phyloP scores from a whole-genome alignment of 805 yeast genomes.

The Saturnispora besseyi region DNA sequence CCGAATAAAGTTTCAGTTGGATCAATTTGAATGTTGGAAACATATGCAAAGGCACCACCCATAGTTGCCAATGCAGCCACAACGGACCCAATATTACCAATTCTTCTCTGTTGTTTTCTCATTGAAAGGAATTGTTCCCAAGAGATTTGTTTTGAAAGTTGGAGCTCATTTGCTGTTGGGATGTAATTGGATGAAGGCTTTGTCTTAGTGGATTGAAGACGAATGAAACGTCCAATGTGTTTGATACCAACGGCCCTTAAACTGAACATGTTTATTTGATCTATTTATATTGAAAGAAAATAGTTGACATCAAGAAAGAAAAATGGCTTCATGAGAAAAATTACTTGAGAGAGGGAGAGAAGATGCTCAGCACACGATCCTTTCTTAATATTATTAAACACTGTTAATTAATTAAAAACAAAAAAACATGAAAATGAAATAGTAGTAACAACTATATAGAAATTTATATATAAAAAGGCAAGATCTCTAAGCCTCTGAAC shows the following conservation, averaged over 20 bases:
- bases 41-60: slow-evolving; percentile 58
- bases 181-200: slow-evolving; percentile 6
- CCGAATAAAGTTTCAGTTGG: slow-evolving; percentile 86
- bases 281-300: neutral
- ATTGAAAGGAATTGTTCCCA: slow-evolving; percentile 79
- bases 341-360: too few relatives aligned
- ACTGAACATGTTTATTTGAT: neutral
- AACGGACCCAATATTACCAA: slow-evolving; percentile 60
- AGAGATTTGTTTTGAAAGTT: slow-evolving; percentile 30
- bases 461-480: neutral
- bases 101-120: slow-evolving; percentile 64
- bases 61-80: slow-evolving; percentile 62
- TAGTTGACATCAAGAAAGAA: neutral
- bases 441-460: too few relatives aligned
- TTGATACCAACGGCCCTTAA: slow-evolving; percentile 2
- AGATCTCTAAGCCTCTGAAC: neutral
- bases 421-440: too few relatives aligned
- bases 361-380: too few relatives aligned
- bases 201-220: slow-evolving; percentile 1
- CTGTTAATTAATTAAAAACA: too few relatives aligned
- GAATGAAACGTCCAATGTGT: neutral
- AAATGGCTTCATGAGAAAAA: too few relatives aligned
- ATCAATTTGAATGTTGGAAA: slow-evolving; percentile 78
- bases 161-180: slow-evolving; percentile 18
- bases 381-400: too few relatives aligned